Percentiles rank a stretch among this genome's conserved stretches.
Evolutionary conservation across 345 rosid genomes (phyloP).

Genomic region (Lepidium didymum): DNA sequence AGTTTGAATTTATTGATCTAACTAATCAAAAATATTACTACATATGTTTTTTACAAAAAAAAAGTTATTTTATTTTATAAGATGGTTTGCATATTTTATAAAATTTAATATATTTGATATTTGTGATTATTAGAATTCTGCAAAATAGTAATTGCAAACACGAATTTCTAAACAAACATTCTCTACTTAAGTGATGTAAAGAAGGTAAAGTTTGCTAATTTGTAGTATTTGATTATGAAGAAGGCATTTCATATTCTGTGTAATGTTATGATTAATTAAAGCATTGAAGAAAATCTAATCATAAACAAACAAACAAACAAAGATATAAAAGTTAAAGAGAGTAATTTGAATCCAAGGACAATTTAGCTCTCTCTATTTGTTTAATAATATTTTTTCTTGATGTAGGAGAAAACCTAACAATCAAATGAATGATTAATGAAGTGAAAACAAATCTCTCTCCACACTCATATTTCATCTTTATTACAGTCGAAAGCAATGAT

Average conservation of each 20-base stretch:
- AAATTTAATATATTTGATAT: too few species aligned
- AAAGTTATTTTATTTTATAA: too few species aligned
- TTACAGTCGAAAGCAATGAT: slow-evolving; percentile 28
- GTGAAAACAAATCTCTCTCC: slow-evolving; percentile 22
- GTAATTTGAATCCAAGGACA: neutral
- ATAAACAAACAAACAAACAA: too few species aligned
- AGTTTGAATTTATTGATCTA: too few species aligned
- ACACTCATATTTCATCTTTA: neutral
- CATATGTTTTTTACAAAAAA: too few species aligned
- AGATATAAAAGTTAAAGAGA: neutral
- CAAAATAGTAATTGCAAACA: too few species aligned
- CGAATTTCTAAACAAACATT: too few species aligned
- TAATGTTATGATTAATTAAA: neutral
- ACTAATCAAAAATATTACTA: too few species aligned
- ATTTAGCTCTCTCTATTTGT: neutral
- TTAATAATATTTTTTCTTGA: neutral
- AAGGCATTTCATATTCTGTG: neutral
- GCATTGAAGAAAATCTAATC: too few species aligned
- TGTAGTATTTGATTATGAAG: neutral
- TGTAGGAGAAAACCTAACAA: neutral
- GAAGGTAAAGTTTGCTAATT: neutral
- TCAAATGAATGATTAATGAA: slow-evolving; percentile 11
- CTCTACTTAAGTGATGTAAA: too few species aligned
- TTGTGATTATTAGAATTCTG: too few species aligned
- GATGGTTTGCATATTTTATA: too few species aligned